phyloP scores from a whole-genome alignment of 2,329 filamentous ascomycete species.

The Fusarium albosuccineum region DNA sequence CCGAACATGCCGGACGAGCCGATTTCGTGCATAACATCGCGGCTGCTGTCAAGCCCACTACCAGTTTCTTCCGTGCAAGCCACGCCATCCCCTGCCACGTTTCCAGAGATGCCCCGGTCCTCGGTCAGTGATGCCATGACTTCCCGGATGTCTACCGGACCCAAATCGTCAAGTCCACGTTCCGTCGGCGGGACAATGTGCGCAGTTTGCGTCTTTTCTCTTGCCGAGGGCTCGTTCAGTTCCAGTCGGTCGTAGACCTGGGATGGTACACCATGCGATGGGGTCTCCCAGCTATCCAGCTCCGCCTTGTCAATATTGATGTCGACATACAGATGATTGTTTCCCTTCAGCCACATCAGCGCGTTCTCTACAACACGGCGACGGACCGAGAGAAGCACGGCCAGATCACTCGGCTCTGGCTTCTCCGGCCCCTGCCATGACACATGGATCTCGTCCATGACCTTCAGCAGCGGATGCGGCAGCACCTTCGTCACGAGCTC shows the following conservation, averaged over 20 bases:
- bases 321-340: constrained; percentile 21
- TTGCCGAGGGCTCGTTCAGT: constrained; percentile 21
- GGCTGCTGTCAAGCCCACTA: not conserved
- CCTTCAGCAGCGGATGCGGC: constrained; percentile 20
- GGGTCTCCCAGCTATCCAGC: constrained; percentile 26
- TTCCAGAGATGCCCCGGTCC: not conserved
- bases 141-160: constrained; percentile 18
- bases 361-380: constrained; percentile 24
- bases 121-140: constrained; percentile 5
- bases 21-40: not conserved
- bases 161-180: constrained; percentile 10
- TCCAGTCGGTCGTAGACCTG: constrained; percentile 25
- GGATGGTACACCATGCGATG: constrained; percentile 19
- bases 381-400: constrained; percentile 19
- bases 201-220: constrained; percentile 20
- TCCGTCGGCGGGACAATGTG: constrained; percentile 28
- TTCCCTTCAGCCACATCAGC: constrained; percentile 22
- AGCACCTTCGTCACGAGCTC: constrained; percentile 23
- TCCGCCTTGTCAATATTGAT: constrained; percentile 23
- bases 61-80: not conserved
- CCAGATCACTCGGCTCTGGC: constrained; percentile 15
- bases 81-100: not conserved
- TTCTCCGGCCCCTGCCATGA: constrained; percentile 20
- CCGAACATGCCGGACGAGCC: not conserved
- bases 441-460: constrained; percentile 22